These are phyloP conservation scores for Phlyctochytrium bullatum DNA, from an alignment of 192 early-diverging fungal species.

Conservation along the genomic window DNA sequence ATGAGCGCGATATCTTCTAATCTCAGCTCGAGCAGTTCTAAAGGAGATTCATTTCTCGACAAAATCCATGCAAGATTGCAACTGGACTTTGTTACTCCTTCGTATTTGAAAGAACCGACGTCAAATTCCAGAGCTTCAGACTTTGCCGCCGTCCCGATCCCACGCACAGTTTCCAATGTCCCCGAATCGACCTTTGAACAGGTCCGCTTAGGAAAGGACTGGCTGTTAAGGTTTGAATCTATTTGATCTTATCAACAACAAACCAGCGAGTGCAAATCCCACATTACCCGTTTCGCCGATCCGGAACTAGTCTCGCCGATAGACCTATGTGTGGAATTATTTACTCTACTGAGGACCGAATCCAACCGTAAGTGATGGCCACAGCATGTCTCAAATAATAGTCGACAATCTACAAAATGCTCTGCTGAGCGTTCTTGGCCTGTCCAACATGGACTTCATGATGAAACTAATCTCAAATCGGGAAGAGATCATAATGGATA, in stretches of 20 bases:
- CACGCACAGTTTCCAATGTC: too few relatives aligned
- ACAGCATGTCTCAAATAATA: neutral
- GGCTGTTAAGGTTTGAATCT: constrained; percentile 42
- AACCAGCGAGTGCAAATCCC: constrained; percentile 51
- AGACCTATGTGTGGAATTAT: constrained; percentile 66
- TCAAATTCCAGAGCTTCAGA: too few relatives aligned
- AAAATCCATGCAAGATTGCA: too few relatives aligned
- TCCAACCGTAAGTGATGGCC: constrained; percentile 37
- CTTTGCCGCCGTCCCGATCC: too few relatives aligned
- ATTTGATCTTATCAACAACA: constrained; percentile 12
- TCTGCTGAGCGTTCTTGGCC: constrained; percentile 74
- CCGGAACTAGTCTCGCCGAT: constrained; percentile 43
- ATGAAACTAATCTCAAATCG: constrained; percentile 56
- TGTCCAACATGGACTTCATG: constrained; percentile 69
- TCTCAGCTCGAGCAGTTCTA: too few relatives aligned
- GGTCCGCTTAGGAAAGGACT: too few relatives aligned
- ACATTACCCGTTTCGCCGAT: constrained; percentile 40
- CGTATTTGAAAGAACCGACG: too few relatives aligned
- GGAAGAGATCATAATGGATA: constrained; percentile 57
- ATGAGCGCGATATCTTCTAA: too few relatives aligned
- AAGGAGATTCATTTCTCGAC: too few relatives aligned
- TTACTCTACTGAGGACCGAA: constrained; percentile 64
- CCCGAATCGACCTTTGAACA: too few relatives aligned
- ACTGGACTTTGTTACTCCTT: too few relatives aligned
- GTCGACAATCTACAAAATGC: constrained; percentile 64